Conservation (phyloP, 192 early-diverging fungal genomes). For the Coemansia biformis region DNA sequence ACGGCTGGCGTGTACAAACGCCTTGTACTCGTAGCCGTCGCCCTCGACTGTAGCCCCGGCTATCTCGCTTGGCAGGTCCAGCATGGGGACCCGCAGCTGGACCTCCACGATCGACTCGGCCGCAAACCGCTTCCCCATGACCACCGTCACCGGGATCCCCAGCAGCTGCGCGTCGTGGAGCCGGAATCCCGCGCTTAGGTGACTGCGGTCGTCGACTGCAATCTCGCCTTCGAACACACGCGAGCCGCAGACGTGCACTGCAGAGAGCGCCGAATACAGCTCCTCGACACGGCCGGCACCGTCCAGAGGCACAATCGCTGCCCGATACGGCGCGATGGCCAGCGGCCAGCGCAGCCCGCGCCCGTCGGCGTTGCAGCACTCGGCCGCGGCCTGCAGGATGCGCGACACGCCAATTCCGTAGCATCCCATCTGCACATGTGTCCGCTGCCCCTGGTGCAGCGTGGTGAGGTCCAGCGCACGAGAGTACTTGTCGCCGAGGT, state of each 20-base stretch:
- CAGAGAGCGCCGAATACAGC: conserved; percentile 9
- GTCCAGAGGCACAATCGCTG: conserved; percentile 58
- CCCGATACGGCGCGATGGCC: conserved; percentile 70
- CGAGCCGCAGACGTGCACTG: not conserved
- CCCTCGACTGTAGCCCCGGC: conserved; percentile 3
- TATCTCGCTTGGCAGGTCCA: conserved; percentile 1
- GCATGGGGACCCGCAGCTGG: conserved; percentile 33
- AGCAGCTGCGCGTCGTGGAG: conserved; percentile 77
- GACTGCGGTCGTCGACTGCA: conserved; percentile 66
- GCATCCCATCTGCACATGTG: conserved; percentile 81
- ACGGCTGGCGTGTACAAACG: conserved; percentile 12
- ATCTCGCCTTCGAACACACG: conserved; percentile 48
- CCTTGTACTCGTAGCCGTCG: conserved; percentile 14
- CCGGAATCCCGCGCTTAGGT: conserved; percentile 67
- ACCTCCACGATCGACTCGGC: conserved; percentile 26
- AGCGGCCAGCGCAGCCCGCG: conserved; percentile 70
- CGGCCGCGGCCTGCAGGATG: conserved; percentile 73
- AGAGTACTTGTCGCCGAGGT: conserved; percentile 87
- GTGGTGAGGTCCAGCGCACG: conserved; percentile 58
- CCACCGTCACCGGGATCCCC: conserved; percentile 73
- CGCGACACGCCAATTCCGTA: conserved; percentile 86
- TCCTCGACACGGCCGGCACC: conserved; percentile 6
- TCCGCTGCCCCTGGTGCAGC: conserved; percentile 22
- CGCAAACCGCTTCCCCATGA: conserved; percentile 62
- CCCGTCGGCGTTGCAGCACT: conserved; percentile 56